A percentile compares a stretch with the other conserved stretches of the same genome.
phyloP scores from a whole-genome alignment of 2,329 filamentous ascomycete species.

The Penicillium sp. region DNA sequence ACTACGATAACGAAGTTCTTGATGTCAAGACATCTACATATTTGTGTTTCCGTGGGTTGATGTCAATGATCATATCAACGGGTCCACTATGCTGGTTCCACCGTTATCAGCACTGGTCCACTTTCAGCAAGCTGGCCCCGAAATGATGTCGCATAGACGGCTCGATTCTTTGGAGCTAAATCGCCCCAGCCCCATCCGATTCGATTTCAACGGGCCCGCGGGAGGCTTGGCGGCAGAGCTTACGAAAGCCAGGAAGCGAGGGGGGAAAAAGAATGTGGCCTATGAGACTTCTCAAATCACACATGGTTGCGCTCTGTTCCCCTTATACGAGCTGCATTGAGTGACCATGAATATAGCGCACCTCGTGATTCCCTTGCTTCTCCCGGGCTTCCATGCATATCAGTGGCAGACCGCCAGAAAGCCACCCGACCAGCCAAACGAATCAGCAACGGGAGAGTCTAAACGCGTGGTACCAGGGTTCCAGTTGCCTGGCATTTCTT shows the following conservation, averaged over 20 bases:
- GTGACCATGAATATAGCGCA: neutral
- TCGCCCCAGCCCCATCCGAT: neutral
- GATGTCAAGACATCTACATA: neutral
- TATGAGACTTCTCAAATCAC: neutral
- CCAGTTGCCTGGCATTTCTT: constrained; percentile 6
- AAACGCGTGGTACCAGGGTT: neutral
- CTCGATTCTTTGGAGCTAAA: neutral
- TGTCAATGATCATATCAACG: neutral
- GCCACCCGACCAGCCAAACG: constrained; percentile 5
- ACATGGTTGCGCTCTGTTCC: neutral
- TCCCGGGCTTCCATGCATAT: constrained; percentile 33
- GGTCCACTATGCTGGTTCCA: neutral
- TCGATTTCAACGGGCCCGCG: neutral
- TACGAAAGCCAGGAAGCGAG: neutral
- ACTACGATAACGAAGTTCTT: neutral
- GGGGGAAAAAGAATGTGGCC: neutral
- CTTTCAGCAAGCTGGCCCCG: neutral
- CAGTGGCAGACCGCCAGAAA: constrained; percentile 15
- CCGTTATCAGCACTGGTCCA: neutral
- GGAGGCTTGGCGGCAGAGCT: neutral
- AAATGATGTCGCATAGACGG: neutral
- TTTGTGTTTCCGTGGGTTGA: neutral
- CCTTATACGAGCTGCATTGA: constrained; percentile 1
- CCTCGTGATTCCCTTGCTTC: constrained; percentile 11
- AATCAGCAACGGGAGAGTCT: constrained; percentile 1